Base-by-base conservation (phyloP, 192 early-diverging fungal species). In the Coemansia sp. region DNA sequence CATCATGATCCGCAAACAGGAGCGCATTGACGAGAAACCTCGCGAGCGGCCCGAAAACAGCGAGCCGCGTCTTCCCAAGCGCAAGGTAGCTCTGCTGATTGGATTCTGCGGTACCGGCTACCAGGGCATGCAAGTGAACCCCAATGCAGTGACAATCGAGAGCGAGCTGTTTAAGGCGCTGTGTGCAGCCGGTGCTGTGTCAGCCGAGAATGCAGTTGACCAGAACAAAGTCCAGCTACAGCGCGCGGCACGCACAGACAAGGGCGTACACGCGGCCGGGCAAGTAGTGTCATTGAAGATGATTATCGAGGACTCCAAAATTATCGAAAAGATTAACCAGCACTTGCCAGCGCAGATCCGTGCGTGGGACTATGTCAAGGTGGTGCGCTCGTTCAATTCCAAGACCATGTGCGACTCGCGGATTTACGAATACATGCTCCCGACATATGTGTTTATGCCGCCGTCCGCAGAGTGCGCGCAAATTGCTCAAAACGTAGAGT, bases 211-310 rank as follows among this genome's bases (percentile, higher is more conserved):
- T 60, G 85, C 92, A 1, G 85, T 86, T 24, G 91, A 93, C 67
- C 90, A 86, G 58, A 86, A 85, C 63, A 92, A 92, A 75, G 86
- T 94, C 58, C 79, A 88, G 54, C 88, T 97, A 63, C 88, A 88
- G 84, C 83, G 97, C 59, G 89, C 94, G 8, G 97, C 97, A 9
- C 86, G 97, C 32, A 99, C 97, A 1, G 97, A 99, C 69, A 98
- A 98, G 75, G 97, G 97, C 25, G 97, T 99, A 4, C 96, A 98
- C 70, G 95, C 97, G 19, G 93, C 92, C 32, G 96, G 96, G 11
- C 95, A 99, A 56, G 90, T 99, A 2, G 86, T 94, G 9, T 94
- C 94, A 5, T 59, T 92, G 27, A 99, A 99, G 72, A 88, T 99
- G 87, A 88, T 92, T 55, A 72, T 90, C 6, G 89, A 91, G 54